Evolutionary conservation across 2,329 filamentous ascomycete genomes (phyloP).

Genomic region (Phyllosticta paracitricarpa): DNA sequence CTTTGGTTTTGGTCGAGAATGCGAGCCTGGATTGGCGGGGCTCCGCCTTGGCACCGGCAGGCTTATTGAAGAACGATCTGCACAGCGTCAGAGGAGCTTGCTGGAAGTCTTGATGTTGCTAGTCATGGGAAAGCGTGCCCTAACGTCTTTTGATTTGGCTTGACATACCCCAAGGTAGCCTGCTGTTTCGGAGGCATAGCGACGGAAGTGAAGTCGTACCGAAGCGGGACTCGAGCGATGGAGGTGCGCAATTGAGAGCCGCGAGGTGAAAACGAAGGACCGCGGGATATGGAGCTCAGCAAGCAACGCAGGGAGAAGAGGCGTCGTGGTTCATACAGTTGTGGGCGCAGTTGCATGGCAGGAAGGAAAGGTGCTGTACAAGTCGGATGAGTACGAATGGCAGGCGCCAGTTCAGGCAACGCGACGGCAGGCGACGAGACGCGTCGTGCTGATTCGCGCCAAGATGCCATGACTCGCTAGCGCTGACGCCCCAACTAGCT

Average conservation of each 20-base stretch:
- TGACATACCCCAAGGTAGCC: conserved; percentile 81
- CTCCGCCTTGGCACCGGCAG: conserved; percentile 48
- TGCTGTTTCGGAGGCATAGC: conserved; percentile 59
- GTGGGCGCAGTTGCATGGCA: conserved; percentile 2
- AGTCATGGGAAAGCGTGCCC: conserved; percentile 44
- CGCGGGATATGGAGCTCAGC: neutral
- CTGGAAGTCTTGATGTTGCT: neutral
- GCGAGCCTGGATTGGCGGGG: conserved; percentile 66
- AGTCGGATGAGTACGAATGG: conserved; percentile 1
- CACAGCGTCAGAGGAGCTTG: conserved; percentile 12
- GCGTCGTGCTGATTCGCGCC: neutral
- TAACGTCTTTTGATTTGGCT: conserved; percentile 61
- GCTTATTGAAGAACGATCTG: conserved; percentile 78
- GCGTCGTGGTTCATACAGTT: neutral
- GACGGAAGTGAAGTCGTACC: conserved; percentile 3
- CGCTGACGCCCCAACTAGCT: neutral
- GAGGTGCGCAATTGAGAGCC: neutral
- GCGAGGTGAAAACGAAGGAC: neutral
- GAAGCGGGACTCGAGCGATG: neutral
- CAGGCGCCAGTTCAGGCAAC: neutral
- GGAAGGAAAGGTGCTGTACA: conserved; percentile 2
- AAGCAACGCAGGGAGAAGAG: neutral
- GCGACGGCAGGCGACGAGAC: neutral
- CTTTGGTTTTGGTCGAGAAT: conserved; percentile 48
- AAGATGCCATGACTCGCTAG: neutral